Evolutionary conservation across 1,284 basidiomycete genomes (phyloP).

Genomic region (Ganoderma lucidum): DNA sequence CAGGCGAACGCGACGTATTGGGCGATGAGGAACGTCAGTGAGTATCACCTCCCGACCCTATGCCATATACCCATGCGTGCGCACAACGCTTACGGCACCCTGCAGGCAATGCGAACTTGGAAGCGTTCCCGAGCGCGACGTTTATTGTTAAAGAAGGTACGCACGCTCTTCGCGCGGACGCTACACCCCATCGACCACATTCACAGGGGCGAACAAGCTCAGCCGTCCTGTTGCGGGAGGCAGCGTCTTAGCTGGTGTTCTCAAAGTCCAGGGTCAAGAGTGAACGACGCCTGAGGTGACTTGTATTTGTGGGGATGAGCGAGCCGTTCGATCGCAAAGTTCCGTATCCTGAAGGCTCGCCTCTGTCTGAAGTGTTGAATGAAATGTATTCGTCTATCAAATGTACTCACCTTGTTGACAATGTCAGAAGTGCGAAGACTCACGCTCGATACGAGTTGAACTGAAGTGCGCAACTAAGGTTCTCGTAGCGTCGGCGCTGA

Average conservation of each 20-base stretch:
- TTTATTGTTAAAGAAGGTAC: constrained; percentile 49
- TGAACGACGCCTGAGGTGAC: background rate
- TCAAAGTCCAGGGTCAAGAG: constrained; percentile 36
- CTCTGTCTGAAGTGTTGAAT: background rate
- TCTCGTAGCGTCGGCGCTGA: too few species aligned
- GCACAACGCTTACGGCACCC: background rate
- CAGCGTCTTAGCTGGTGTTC: constrained; percentile 49
- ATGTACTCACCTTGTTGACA: too few species aligned
- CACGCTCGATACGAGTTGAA: too few species aligned
- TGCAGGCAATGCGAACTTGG: constrained; percentile 54
- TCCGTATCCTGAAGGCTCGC: background rate
- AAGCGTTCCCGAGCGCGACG: constrained; percentile 56
- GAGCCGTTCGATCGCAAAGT: background rate
- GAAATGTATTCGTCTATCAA: too few species aligned
- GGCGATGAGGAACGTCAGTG: constrained; percentile 63
- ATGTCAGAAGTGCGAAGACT: too few species aligned
- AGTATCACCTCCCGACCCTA: constrained; percentile 28
- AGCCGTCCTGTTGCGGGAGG: constrained; percentile 64
- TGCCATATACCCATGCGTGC: too few species aligned
- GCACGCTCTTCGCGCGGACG: background rate
- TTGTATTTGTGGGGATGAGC: background rate
- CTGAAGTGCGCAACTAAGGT: too few species aligned
- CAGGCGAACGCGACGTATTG: constrained; percentile 64
- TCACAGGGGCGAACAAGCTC: constrained; percentile 57
- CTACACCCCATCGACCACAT: background rate